Base-by-base conservation (phyloP, 176 grass and related monocot genomes). In the Aegilops umbellulata region DNA sequence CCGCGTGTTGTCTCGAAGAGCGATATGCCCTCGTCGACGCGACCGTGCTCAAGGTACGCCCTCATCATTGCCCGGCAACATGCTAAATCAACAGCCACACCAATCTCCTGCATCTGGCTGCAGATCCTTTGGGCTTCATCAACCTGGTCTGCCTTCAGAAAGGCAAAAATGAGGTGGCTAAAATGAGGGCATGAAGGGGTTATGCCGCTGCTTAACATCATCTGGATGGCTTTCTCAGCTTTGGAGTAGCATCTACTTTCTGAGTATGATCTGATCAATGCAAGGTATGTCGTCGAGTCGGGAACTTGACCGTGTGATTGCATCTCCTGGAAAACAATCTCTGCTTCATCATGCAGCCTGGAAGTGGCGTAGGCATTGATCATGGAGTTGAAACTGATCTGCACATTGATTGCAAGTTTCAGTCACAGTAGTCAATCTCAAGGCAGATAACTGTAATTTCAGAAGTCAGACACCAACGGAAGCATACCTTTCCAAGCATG, bases 311-410 rank as follows among this genome's bases (percentile, higher is more conserved):
- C 72, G 8, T 27, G 42, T 76, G 86, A 83, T 55, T 60, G 90
- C 93, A 98, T 95, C 69, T 91, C 93, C 70, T 92, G 35, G 35
- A 98, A 91, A 58, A 88, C 62, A 83, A 30, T 80, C 10, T 92
- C 89, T 9, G 90, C 97, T 77, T 98, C 84, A 7, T 65, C 35
- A 24, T 88, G 60, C 78, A 91, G 66, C 67, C 91, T 94, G 25
- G 92, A 90, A 74, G 90, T 88, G 60, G 92, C 93, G 11, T 91
- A 98, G 34, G 83, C 94, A 74, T 95, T 94, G 76, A 95, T 92
- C 94, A 95, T 94, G 14, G 90, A 79, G 84, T 98, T 95, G 86
- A 88, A 95, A 78, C 92, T 90, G 65, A 98, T 95, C 97, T 98
- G 94, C 86, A 87, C 51, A 78, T 86, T 88, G 38, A 70, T 86